A percentile compares a stretch with the other conserved stretches of the same genome.
phyloP scores from a whole-genome alignment of 805 yeast species.

The Nakazawaea wyomingensis region DNA sequence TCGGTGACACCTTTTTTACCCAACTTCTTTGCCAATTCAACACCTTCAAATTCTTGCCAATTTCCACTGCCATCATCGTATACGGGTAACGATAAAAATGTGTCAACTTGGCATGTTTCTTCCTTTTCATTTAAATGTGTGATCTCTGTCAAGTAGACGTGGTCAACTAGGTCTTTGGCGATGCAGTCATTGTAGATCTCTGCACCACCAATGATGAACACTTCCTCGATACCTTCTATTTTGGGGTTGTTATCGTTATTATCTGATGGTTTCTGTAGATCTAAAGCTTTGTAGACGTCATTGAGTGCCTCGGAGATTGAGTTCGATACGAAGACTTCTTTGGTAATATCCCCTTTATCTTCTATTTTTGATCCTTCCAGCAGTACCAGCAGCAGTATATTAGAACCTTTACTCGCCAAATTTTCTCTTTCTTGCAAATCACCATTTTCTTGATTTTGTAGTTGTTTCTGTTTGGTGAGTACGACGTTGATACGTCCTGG shows the following conservation, averaged over 20 bases:
- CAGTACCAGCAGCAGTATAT: no score
- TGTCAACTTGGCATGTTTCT: slow-evolving; percentile 53
- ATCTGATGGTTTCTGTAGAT: no score
- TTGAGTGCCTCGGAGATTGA: slow-evolving; percentile 36
- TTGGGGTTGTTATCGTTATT: no score
- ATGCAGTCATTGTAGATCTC: slow-evolving; percentile 67
- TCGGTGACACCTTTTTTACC: slow-evolving; percentile 21
- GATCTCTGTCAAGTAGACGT: slow-evolving; percentile 63
- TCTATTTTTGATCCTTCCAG: no score
- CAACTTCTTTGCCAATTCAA: slow-evolving; percentile 33
- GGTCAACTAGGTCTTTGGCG: slow-evolving; percentile 37
- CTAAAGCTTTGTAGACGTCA: slow-evolving; percentile 31
- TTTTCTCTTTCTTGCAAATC: slow-evolving; percentile 2
- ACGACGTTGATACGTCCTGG: slow-evolving; percentile 72
- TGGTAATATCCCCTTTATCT: no score
- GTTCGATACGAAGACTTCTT: not conserved
- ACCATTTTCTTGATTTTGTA: slow-evolving; percentile 19
- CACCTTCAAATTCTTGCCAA: no score
- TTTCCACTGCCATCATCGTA: no score
- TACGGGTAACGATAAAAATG: slow-evolving; percentile 46
- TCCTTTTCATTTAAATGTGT: slow-evolving; percentile 24
- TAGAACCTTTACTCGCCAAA: no score
- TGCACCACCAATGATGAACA: slow-evolving; percentile 91
- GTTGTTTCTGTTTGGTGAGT: slow-evolving; percentile 37
- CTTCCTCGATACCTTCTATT: slow-evolving; percentile 38